These are phyloP conservation scores for Bombardia bombarda DNA, from an alignment of 495 filamentous ascomycete genomes.

Conservation along the genomic window DNA sequence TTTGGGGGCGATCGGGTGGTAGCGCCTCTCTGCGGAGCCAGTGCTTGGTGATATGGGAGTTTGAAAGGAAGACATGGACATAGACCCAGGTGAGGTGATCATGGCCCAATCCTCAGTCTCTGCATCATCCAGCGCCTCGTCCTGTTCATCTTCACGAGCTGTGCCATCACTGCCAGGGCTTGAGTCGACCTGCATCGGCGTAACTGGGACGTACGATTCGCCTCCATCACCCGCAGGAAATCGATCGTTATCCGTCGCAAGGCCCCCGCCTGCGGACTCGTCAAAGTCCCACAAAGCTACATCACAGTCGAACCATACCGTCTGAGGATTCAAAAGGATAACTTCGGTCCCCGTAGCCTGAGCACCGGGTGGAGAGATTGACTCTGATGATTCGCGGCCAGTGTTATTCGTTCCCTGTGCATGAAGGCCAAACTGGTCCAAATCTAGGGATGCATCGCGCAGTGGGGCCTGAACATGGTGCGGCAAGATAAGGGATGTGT, in stretches of 20 bases:
- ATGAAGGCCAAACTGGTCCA: too few species aligned
- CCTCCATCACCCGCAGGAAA: too few species aligned
- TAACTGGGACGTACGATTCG: constrained; percentile 9
- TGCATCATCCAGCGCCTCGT: constrained; percentile 3
- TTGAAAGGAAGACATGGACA: constrained; percentile 5
- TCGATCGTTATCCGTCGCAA: neutral
- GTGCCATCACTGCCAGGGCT: constrained; percentile 3
- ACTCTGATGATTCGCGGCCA: too few species aligned
- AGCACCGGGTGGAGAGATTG: too few species aligned
- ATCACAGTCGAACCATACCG: constrained; percentile 18
- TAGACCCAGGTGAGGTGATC: constrained; percentile 8
- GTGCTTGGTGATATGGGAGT: constrained; percentile 7
- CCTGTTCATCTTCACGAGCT: constrained; percentile 1
- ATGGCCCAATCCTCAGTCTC: constrained; percentile 18
- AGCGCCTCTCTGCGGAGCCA: constrained; percentile 8
- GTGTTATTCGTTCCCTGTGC: too few species aligned
- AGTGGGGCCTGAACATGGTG: too few species aligned
- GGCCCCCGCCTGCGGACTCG: constrained; percentile 1
- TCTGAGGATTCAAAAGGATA: constrained; percentile 18
- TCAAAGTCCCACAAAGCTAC: constrained; percentile 4
- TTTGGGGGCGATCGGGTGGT: constrained; percentile 14
- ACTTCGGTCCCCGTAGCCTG: constrained; percentile 1
- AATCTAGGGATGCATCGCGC: too few species aligned
- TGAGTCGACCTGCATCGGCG: constrained; percentile 8
- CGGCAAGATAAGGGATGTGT: too few species aligned